Conservation (phyloP, 2,329 filamentous ascomycete species). For the Pseudocercospora eumusae region DNA sequence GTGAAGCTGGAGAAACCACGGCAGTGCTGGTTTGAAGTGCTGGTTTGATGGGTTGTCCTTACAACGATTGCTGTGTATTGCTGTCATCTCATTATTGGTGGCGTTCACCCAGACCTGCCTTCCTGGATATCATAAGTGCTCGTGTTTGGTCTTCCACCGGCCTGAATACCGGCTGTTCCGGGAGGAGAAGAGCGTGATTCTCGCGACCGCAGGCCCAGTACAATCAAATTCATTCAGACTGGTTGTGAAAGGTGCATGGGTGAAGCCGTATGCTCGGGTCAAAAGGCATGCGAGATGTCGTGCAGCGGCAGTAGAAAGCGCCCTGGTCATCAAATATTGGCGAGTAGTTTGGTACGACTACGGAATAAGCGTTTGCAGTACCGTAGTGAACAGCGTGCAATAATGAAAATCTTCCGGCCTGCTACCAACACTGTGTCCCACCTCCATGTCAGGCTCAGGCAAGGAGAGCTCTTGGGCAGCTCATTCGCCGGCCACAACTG, state of each 20-base stretch:
- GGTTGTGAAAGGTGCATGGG: background rate
- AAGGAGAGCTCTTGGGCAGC: conserved; percentile 10
- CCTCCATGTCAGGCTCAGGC: background rate
- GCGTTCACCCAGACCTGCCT: background rate
- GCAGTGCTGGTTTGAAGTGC: background rate
- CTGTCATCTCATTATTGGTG: background rate
- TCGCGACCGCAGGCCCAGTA: background rate
- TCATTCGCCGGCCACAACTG: conserved; percentile 10
- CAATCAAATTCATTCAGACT: too few species aligned
- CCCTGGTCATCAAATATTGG: conserved; percentile 4
- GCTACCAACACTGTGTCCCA: background rate
- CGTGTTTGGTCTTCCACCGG: conserved; percentile 5
- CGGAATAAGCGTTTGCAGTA: conserved; percentile 6
- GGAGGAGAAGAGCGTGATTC: background rate
- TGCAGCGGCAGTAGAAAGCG: background rate
- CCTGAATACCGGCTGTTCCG: conserved; percentile 3
- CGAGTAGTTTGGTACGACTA: background rate
- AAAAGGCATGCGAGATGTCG: background rate
- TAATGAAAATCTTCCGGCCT: background rate
- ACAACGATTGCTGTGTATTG: background rate
- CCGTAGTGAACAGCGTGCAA: background rate
- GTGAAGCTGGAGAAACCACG: background rate
- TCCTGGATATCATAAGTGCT: background rate
- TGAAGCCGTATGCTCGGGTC: background rate
- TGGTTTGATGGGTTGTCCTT: background rate